These are phyloP conservation scores for Aegilops sharonensis DNA, from an alignment of 176 grass and related monocot species.

Conservation along the genomic window DNA sequence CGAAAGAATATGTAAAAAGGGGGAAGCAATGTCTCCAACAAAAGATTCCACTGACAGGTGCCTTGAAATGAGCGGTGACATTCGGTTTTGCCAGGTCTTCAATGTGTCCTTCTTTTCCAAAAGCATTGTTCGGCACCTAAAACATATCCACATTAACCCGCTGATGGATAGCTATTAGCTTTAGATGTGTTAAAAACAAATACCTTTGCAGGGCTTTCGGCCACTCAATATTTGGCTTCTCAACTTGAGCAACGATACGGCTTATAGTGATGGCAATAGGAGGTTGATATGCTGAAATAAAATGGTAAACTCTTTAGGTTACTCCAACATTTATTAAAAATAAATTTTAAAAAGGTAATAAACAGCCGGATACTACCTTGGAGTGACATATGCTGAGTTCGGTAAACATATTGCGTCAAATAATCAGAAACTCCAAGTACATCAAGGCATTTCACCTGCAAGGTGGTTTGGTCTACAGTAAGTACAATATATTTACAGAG, in stretches of 20 bases:
- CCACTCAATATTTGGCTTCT: slow-evolving; percentile 96
- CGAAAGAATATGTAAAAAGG: slow-evolving; percentile 82
- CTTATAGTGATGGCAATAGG: slow-evolving; percentile 75
- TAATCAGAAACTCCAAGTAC: slow-evolving; percentile 83
- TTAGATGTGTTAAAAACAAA: not conserved
- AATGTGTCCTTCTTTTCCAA: slow-evolving; percentile 76
- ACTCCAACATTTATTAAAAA: slow-evolving; percentile 31
- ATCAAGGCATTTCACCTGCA: slow-evolving; percentile 87
- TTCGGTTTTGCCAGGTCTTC: slow-evolving; percentile 84
- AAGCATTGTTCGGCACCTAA: slow-evolving; percentile 71
- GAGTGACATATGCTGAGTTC: slow-evolving; percentile 84
- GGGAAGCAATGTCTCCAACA: slow-evolving; percentile 74
- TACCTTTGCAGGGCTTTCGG: slow-evolving; percentile 91
- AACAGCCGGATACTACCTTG: slow-evolving; percentile 52
- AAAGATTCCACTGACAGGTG: slow-evolving; percentile 81
- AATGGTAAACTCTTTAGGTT: slow-evolving; percentile 30
- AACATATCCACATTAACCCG: slow-evolving; percentile 25
- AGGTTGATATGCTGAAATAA: slow-evolving; percentile 83
- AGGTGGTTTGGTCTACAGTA: slow-evolving; percentile 16
- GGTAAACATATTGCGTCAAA: slow-evolving; percentile 68
- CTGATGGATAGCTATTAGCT: not conserved
- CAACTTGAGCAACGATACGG: slow-evolving; percentile 83
- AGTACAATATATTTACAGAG: slow-evolving; percentile 20
- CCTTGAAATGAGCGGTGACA: slow-evolving; percentile 77
- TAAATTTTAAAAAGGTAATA: not conserved